Evolutionary conservation across 768 basidiomycete species (phyloP), one percentile per base, ranked within the genome.

Genomic region (Pulveroboletus sp.): DNA sequence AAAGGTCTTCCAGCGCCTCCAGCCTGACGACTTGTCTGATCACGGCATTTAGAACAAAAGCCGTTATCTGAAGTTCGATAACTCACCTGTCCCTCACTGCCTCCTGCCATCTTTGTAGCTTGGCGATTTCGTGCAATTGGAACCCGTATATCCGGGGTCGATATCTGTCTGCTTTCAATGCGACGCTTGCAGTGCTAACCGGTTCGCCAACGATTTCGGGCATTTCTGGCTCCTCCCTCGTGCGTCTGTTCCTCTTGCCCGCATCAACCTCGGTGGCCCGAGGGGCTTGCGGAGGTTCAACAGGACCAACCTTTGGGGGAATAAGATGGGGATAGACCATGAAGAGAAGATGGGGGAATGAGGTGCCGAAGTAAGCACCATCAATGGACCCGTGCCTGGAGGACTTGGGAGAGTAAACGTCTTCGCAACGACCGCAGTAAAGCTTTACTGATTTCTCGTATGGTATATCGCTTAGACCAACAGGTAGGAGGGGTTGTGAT

Each of bases 371-470:
- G 71, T 95, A 99, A 2, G 97, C 97, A 24, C 97, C 95, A 65
- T 99, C 97, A 64, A 99, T 97, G 32, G 88, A 87, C 41, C 95
- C 95, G 67, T 99, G 97, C 24, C 95, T 82, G 6, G 93, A 94
- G 2, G 90, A 94, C 68, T 99, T 99, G 32, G 97, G 97, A 0
- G 90, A 92, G 71, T 98, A 99, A 58, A 99, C 85, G 70, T 99
- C 97, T 71, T 99, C 95, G 70, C 97, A 99, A 32, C 94, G 86
- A 2, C 94, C 94, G 66, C 97, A 99, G 72, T 94, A 97, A 42
- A 99, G 87, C 67, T 99, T 99, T 66, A 98, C 95, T 25, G 93
- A 94, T 72, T 98, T 99, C 67, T 97, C 91, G 69, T 97, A 98
- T 1, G 97, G 90, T n/a, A 93, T 78, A 69, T 99, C 97, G 52